phyloP scores from a whole-genome alignment of 2,329 filamentous ascomycete species.

The Mollisiaceae sp. region DNA sequence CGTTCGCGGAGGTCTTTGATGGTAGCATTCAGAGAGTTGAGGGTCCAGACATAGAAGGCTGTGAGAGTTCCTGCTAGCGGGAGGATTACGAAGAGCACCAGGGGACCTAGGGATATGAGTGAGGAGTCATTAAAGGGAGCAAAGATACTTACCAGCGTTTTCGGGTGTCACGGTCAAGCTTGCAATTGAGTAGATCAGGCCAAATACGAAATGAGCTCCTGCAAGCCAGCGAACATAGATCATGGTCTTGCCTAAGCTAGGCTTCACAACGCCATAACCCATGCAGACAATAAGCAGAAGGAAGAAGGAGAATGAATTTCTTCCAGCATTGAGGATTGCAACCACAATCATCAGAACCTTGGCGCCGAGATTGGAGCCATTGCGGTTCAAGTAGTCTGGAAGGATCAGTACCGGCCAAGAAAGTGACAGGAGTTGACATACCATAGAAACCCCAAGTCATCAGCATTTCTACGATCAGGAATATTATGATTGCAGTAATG shows the following conservation, averaged over 20 bases:
- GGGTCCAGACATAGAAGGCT: conserved; percentile 97
- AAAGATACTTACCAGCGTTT: conserved; percentile 63
- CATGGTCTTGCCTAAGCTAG: conserved; percentile 90
- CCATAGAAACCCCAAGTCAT: conserved; percentile 99
- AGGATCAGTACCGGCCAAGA: conserved; percentile 43
- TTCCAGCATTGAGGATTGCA: conserved; percentile 88
- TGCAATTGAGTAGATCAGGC: conserved; percentile 88
- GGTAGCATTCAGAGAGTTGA: conserved; percentile 92
- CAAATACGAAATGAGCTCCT: conserved; percentile 92
- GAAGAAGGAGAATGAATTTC: conserved; percentile 99
- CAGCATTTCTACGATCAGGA: conserved; percentile 93
- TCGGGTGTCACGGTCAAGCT: conserved; percentile 90
- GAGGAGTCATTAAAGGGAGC: background rate
- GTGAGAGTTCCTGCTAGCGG: conserved; percentile 91
- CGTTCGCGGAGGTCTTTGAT: conserved; percentile 96
- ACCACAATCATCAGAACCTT: conserved; percentile 90
- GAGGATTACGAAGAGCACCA: conserved; percentile 91
- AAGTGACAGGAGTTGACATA: conserved; percentile 45
- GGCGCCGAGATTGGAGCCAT: conserved; percentile 81
- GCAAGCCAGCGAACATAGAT: conserved; percentile 90
- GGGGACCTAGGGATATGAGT: conserved; percentile 62
- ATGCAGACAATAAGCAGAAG: conserved; percentile 97
- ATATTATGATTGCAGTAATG: conserved; percentile 94
- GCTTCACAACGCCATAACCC: conserved; percentile 98
- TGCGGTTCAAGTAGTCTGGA: conserved; percentile 86